These are phyloP conservation scores for Tetraselmis chui DNA, from an alignment of 139 green algal genomes.

Conservation along the genomic window DNA sequence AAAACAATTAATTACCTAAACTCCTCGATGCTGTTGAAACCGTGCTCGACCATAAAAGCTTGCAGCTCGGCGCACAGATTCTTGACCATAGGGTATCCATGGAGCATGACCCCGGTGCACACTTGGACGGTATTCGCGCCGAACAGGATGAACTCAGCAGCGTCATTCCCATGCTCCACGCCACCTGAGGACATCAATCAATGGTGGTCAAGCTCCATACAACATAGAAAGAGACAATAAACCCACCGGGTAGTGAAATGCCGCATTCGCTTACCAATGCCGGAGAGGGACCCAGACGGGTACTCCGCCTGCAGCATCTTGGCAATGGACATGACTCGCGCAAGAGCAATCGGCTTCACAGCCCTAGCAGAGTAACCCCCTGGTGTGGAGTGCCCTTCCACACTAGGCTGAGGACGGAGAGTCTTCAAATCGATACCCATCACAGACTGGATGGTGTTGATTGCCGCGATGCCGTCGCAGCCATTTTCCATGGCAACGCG, in stretches of 20 bases:
- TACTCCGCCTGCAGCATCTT: constrained; percentile 67
- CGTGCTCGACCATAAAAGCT: constrained; percentile 70
- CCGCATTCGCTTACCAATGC: constrained; percentile 51
- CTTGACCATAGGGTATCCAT: constrained; percentile 89
- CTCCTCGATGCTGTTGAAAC: constrained; percentile 74
- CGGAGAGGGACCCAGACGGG: constrained; percentile 51
- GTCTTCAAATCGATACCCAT: constrained; percentile 95
- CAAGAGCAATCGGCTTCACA: constrained; percentile 95
- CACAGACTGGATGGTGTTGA: constrained; percentile 82
- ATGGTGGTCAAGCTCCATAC: background rate
- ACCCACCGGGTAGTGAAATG: no score
- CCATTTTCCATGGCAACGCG: constrained; percentile 33
- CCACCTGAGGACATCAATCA: constrained; percentile 38
- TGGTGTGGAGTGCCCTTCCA: constrained; percentile 71
- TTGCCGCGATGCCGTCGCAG: constrained; percentile 62
- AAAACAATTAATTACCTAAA: no score
- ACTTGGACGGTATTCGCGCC: constrained; percentile 92
- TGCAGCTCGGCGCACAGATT: constrained; percentile 85
- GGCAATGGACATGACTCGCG: constrained; percentile 51
- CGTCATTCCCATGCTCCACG: constrained; percentile 84
- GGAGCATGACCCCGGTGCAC: constrained; percentile 96
- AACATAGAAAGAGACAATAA: no score
- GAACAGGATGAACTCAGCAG: constrained; percentile 94
- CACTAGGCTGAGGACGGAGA: constrained; percentile 63
- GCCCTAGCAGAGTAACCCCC: constrained; percentile 77